Evolutionary conservation across 768 basidiomycete species (phyloP), one percentile per base, ranked within the genome.

Genomic region (Psilocybe cyanescens): DNA sequence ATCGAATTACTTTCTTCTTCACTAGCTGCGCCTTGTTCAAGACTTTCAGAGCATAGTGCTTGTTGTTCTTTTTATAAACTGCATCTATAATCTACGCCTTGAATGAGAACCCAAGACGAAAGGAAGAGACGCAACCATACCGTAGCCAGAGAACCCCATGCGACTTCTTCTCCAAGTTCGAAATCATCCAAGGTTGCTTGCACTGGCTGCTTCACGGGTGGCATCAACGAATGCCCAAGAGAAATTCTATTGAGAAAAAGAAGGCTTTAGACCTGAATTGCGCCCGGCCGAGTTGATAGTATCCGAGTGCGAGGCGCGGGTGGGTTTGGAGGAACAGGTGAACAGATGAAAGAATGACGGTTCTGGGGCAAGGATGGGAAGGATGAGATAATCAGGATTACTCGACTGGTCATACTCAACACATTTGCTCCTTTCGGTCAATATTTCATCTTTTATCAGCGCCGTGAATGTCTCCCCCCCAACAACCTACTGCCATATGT

Each of bases 21-120:
- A 87, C 83, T 53, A 96, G 81, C 70, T 94, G 91, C 41, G 82
- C 85, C 79, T 96, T 96, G 75, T 94, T 91, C 55, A 95, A 80
- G 14, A 92, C 70, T 64, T 78, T 78, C 57, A 78, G 63, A 2
- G 75, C 76, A 65, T 73, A 76, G 48, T 71, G 74, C 48, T 74
- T 73, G 37, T 64, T 59, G 45, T 69, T 71, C 53, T 65, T 69
- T 62, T 74, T 74, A 63, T 71, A 71, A 57, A 68, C 65, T 16
- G 61, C 72, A 57, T 72, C 71, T 58, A 68, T 60, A 51, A 74
- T 74, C 72, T 74, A 58, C 46, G 55, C 37, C 8, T 37, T 52
- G 57, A 50, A 60, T 65, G 48, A 61, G 52, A 49, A 49, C 33
- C 46, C 55, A 55, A 33, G 31, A 48, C 28, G 31, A 44, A 16